phyloP scores from a whole-genome alignment of 1,284 basidiomycete species.

The Sanghuangporus weigelae region DNA sequence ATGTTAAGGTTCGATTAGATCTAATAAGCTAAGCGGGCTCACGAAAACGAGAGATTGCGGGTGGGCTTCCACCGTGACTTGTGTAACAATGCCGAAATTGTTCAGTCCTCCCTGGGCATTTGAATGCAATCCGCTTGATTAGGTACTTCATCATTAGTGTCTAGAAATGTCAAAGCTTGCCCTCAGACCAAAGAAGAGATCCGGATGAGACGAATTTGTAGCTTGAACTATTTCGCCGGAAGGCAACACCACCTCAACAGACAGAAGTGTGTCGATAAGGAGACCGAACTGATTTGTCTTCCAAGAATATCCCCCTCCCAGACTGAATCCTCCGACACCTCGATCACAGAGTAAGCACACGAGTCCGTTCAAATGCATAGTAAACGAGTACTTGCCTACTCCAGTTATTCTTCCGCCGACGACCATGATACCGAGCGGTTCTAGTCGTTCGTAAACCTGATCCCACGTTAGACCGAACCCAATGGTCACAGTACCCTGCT shows the following conservation, averaged over 20 bases:
- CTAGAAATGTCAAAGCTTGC: neutral
- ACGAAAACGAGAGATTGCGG: slow-evolving; percentile 9
- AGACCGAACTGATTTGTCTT: slow-evolving; percentile 17
- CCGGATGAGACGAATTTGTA: slow-evolving; percentile 10
- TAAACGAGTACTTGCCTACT: slow-evolving; percentile 11
- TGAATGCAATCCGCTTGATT: neutral
- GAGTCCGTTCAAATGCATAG: neutral
- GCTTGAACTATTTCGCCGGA: slow-evolving; percentile 7
- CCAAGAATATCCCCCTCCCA: slow-evolving; percentile 18
- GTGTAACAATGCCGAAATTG: slow-evolving; percentile 16
- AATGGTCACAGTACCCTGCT: slow-evolving; percentile 13
- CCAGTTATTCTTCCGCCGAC: slow-evolving; percentile 22
- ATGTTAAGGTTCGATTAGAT: neutral
- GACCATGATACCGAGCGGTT: slow-evolving; percentile 19
- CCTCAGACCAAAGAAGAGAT: slow-evolving; percentile 17
- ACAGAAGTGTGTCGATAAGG: slow-evolving; percentile 12
- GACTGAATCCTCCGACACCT: slow-evolving; percentile 14
- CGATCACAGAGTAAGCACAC: neutral
- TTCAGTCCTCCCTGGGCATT: slow-evolving; percentile 14
- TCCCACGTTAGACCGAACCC: slow-evolving; percentile 23
- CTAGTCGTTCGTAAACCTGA: slow-evolving; percentile 21
- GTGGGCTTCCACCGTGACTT: slow-evolving; percentile 2
- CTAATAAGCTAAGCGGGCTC: neutral
- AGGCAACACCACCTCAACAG: slow-evolving; percentile 14
- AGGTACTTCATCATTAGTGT: neutral